Conservation (phyloP, 345 rosid species). For the Hibiscus syriacus region DNA sequence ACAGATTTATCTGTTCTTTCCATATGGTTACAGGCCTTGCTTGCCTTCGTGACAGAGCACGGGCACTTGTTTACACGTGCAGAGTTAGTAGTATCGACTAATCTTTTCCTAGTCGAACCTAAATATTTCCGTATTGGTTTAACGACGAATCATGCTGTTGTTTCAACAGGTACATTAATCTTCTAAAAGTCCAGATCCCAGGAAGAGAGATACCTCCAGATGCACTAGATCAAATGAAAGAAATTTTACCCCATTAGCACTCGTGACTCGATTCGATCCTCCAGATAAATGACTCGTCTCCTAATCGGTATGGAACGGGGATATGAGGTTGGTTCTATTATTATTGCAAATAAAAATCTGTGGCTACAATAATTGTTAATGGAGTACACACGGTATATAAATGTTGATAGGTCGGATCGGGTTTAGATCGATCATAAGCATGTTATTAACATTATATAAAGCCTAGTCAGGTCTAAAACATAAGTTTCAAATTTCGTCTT, state of each 20-base stretch:
- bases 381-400: neutral
- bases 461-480: too few species aligned
- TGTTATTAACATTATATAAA: too few species aligned
- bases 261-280: neutral
- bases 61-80: slow-evolving; percentile 49
- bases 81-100: slow-evolving; percentile 45
- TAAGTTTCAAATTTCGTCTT: too few species aligned
- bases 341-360: neutral
- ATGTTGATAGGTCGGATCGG: neutral
- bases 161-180: slow-evolving; percentile 60
- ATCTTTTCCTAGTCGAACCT: neutral
- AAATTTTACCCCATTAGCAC: slow-evolving; percentile 47
- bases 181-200: slow-evolving; percentile 68
- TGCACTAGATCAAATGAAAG: slow-evolving; percentile 61
- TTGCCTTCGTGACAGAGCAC: slow-evolving; percentile 81
- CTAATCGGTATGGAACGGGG: neutral
- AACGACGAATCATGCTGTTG: neutral
- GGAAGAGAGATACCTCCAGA: slow-evolving; percentile 85
- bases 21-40: slow-evolving; percentile 56
- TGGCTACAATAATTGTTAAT: neutral
- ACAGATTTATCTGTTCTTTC: neutral
- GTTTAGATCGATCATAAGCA: neutral
- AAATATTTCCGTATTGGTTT: neutral
- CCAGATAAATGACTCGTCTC: neutral
- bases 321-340: neutral